These are phyloP conservation scores for Globisporangium lucens DNA, from an alignment of 352 stramenopile species.

Conservation along the genomic window DNA sequence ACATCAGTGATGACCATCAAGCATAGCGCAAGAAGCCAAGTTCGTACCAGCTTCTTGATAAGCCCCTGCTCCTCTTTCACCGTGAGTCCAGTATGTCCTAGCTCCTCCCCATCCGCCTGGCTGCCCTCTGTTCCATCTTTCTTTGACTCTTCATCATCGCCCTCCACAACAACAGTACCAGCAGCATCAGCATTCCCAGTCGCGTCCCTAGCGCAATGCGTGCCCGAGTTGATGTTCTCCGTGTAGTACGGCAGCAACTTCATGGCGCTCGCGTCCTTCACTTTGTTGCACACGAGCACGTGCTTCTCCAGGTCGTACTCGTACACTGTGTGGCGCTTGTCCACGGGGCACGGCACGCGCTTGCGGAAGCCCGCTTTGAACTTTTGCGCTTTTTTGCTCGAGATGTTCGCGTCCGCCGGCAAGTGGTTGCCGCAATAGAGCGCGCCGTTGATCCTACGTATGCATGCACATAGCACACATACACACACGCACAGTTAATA, in stretches of 20 bases:
- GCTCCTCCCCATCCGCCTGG: slow-evolving; percentile 4
- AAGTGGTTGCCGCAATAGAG: slow-evolving; percentile 80
- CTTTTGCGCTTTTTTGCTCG: slow-evolving; percentile 66
- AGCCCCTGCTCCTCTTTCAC: slow-evolving; percentile 54
- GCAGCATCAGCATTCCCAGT: not conserved
- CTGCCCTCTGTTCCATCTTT: not conserved
- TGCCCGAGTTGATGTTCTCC: slow-evolving; percentile 79
- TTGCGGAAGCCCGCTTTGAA: slow-evolving; percentile 47
- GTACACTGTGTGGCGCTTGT: slow-evolving; percentile 71
- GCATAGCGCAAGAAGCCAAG: not conserved
- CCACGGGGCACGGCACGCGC: slow-evolving; percentile 74
- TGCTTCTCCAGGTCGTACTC: slow-evolving; percentile 78
- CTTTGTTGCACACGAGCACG: slow-evolving; percentile 73
- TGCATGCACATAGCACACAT: not conserved
- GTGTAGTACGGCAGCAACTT: slow-evolving; percentile 64
- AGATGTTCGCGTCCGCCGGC: slow-evolving; percentile 26
- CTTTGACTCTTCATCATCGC: slow-evolving; percentile 7
- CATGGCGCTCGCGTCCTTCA: slow-evolving; percentile 61
- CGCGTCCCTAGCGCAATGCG: slow-evolving; percentile 21
- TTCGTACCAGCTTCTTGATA: slow-evolving; percentile 59
- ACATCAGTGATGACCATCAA: not conserved
- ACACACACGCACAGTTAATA: not conserved
- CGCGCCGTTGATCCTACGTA: slow-evolving; percentile 26
- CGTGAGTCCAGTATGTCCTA: slow-evolving; percentile 37
- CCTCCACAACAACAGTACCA: not conserved